Evolutionary conservation across 2,329 filamentous ascomycete species (phyloP), one percentile per base, ranked within the genome.

Genomic region (Pyrenochaeta sp.): DNA sequence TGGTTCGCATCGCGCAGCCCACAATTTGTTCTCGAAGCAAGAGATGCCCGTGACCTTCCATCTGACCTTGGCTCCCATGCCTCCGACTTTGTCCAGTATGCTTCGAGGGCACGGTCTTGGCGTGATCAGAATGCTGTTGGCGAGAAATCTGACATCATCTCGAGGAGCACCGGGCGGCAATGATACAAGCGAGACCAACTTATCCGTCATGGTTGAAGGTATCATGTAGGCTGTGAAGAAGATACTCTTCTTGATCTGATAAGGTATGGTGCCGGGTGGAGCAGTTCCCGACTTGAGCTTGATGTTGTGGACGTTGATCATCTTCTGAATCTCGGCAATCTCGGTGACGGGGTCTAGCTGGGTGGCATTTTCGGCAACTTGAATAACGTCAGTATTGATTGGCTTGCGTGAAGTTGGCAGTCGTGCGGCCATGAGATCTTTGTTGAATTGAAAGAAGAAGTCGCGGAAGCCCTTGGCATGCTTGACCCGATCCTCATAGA

Each of bases 141-240:
- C 92, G 60, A 96, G 86, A 50, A 85, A 83, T 53, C 89, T 90
- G 53, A 96, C 76, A 37, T 95, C 89, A 38, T 82, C 79, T 36
- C 88, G 84, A 19, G 84, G 78, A 40, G 85, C 74, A 44, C 81
- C 80, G 3, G 76, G 63, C 3, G 87, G 86, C 14, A 90, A 75
- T 37, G 84, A 65, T 20, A 86, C 84, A n/a, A 96, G 79, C 5
- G 81, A 80, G 42, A 89, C 81, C 24, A 97, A 77, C 41, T 82
- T 84, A 62, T 88, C 82, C 2, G 86, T 87, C 68, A 94, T 89
- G 18, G 82, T 77, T 34, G 84, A 78, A 27, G 79, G 79, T 54
- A 99, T 86, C 72, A 96, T 83, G 72, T 99, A 97, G 35, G 90
- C 90, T 1, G 94, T 96, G 73, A 93, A 96, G 72, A 91, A 90